Conservation (phyloP, 2,329 filamentous ascomycete genomes). For the Colletotrichum destructivum region DNA sequence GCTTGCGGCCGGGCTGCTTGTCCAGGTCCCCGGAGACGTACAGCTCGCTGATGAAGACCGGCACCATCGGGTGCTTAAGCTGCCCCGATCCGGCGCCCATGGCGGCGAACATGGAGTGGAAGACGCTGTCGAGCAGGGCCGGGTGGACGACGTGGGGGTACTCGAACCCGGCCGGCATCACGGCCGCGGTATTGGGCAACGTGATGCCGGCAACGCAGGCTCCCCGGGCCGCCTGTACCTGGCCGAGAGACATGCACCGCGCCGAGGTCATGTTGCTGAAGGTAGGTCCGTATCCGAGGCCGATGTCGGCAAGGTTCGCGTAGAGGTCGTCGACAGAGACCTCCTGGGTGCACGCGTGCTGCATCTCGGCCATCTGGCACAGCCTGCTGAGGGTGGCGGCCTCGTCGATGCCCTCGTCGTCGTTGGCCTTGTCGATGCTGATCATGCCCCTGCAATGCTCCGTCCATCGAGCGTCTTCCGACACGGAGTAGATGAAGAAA, state of each 20-base stretch:
- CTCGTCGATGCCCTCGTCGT: background rate
- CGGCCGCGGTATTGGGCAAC: background rate
- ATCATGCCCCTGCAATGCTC: slow-evolving; percentile 26
- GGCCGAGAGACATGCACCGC: background rate
- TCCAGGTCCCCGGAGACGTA: slow-evolving; percentile 18
- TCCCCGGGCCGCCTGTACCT: background rate
- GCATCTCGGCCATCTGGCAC: background rate
- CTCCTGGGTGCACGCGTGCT: background rate
- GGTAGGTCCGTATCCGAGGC: slow-evolving; percentile 34
- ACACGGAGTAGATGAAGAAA: slow-evolving; percentile 17
- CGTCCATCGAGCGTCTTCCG: slow-evolving; percentile 7
- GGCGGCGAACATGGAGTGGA: slow-evolving; percentile 17
- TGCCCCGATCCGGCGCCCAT: slow-evolving; percentile 2
- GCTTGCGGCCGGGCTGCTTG: slow-evolving; percentile 3
- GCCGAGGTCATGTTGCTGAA: slow-evolving; percentile 31
- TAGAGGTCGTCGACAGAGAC: slow-evolving; percentile 25
- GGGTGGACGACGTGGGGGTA: slow-evolving; percentile 23
- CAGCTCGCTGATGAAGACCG: slow-evolving; percentile 15
- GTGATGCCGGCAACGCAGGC: background rate
- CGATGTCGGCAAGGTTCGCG: slow-evolving; percentile 16
- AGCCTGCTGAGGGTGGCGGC: background rate
- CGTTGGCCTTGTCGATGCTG: background rate
- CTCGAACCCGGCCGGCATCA: slow-evolving; percentile 16
- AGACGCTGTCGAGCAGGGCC: slow-evolving; percentile 13
- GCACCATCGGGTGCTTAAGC: slow-evolving; percentile 16